phyloP scores from a whole-genome alignment of 441 rosid genomes.

The Croton setiger region DNA sequence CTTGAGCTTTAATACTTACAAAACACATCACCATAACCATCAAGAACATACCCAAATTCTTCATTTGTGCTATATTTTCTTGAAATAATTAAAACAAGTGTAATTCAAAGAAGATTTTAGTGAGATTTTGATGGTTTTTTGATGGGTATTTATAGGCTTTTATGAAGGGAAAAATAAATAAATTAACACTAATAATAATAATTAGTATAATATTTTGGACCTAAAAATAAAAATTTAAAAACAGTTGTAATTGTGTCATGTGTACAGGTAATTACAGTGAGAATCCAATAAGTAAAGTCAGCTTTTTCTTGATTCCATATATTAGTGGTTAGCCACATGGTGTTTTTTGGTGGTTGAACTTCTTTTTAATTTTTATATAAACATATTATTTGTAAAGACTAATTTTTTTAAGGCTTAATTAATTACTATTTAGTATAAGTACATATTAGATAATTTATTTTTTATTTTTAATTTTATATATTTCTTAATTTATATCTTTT shows the following conservation, averaged over 20 bases:
- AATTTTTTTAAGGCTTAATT: too few relatives aligned
- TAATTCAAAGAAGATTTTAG: too few relatives aligned
- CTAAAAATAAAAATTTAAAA: background rate
- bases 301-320: background rate
- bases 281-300: background rate
- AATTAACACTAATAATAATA: too few relatives aligned
- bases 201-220: too few relatives aligned
- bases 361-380: background rate
- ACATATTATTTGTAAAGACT: too few relatives aligned
- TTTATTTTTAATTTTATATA: too few relatives aligned
- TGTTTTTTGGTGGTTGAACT: background rate
- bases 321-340: background rate
- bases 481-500: too few relatives aligned
- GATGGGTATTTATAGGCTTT: constrained; percentile 11
- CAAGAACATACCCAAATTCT: background rate
- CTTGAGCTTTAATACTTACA: constrained; percentile 21
- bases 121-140: background rate
- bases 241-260: background rate
- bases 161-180: background rate
- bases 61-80: background rate
- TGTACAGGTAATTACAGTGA: background rate
- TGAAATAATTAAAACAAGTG: background rate
- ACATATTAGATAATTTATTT: too few relatives aligned
- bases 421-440: too few relatives aligned
- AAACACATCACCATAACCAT: constrained; percentile 14